Evolutionary conservation across 202 grass and related monocot genomes (phyloP).

Genomic region (Carex sylvatica): DNA sequence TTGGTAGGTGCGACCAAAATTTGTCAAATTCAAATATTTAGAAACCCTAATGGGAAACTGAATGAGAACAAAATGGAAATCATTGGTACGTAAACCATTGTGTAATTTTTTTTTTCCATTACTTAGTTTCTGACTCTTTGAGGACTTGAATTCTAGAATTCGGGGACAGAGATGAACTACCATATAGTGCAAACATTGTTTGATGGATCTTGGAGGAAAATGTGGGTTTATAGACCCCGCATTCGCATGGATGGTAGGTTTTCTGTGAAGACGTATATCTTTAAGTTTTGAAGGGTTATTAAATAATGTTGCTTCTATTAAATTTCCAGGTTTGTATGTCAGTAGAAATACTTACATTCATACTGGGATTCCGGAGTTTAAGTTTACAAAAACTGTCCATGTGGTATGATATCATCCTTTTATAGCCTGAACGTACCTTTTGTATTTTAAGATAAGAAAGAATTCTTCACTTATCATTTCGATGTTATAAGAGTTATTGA

Average conservation of each 20-base stretch:
- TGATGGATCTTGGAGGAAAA: slow-evolving; percentile 95
- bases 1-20: background rate
- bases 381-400: slow-evolving; percentile 93
- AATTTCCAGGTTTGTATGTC: slow-evolving; percentile 84
- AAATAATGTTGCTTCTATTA: slow-evolving; percentile 24
- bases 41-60: background rate
- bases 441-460: background rate
- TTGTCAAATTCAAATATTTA: background rate
- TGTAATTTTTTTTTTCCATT: background rate
- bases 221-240: slow-evolving; percentile 88
- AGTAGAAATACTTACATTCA: slow-evolving; percentile 98
- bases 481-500: background rate
- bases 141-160: slow-evolving; percentile 42
- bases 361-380: slow-evolving; percentile 87
- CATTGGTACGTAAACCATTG: background rate
- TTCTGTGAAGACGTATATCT: slow-evolving; percentile 26
- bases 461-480: slow-evolving; percentile 12
- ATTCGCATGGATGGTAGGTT: slow-evolving; percentile 72
- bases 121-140: slow-evolving; percentile 5
- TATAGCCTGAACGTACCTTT: background rate
- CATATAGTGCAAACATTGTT: slow-evolving; percentile 55
- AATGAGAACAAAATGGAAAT: background rate
- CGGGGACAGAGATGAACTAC: slow-evolving; percentile 70
- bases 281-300: slow-evolving; percentile 45
- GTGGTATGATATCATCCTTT: slow-evolving; percentile 60